Conservation (phyloP, 169 alveolate species). For the Babesia bovis region DNA sequence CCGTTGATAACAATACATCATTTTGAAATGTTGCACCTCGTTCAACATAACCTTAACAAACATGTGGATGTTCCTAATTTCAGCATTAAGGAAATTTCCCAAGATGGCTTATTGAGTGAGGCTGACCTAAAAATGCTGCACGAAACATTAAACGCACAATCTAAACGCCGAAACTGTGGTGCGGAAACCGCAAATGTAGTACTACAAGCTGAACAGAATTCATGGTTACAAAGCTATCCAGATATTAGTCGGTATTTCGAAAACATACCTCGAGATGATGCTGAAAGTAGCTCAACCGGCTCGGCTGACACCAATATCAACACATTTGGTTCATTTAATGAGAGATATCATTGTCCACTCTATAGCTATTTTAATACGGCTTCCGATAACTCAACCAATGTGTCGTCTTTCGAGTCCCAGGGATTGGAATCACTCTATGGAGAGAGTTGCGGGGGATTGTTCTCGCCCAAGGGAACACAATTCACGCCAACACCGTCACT, state of each 20-base stretch:
- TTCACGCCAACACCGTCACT: neutral
- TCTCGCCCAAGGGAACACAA: neutral
- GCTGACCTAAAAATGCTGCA: slow-evolving; percentile 11
- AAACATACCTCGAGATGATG: neutral
- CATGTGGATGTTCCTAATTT: neutral
- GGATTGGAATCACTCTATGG: neutral
- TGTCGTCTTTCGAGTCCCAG: neutral
- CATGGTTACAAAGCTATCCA: neutral
- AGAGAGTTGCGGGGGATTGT: neutral
- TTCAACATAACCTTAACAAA: neutral
- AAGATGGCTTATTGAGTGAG: neutral
- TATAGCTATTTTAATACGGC: slow-evolving; percentile 4
- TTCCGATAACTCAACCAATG: neutral
- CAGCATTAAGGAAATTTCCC: neutral
- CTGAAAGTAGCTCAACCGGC: neutral
- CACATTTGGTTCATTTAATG: neutral
- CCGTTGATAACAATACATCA: no score
- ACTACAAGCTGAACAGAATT: neutral
- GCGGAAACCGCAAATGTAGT: neutral
- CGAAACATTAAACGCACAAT: neutral
- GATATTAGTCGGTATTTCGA: neutral
- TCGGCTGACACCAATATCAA: neutral
- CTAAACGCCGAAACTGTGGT: neutral
- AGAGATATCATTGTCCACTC: neutral
- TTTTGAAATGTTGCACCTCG: neutral